A percentile compares a stretch with the other conserved stretches of the same genome.
phyloP scores from a whole-genome alignment of 83 land plant genomes.

The Larix sibirica region DNA sequence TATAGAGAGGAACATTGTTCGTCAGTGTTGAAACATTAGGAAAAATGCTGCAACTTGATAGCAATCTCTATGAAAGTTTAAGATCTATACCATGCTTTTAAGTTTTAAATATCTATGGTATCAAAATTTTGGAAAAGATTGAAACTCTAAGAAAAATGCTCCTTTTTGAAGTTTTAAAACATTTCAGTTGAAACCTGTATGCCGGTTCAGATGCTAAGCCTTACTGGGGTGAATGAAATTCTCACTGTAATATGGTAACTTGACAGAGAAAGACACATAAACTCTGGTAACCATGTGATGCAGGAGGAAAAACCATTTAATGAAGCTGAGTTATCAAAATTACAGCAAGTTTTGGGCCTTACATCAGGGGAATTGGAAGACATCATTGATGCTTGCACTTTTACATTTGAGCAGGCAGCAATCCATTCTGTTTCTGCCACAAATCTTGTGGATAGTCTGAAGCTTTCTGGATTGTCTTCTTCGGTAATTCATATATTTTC shows the following conservation, averaged over 20 bases:
- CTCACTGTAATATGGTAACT: background rate
- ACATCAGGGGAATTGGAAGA: background rate
- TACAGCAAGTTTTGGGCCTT: constrained; percentile 13
- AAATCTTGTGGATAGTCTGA: constrained; percentile 10
- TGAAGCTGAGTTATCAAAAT: constrained; percentile 11
- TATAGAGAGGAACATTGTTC: background rate
- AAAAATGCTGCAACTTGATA: background rate
- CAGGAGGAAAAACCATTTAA: constrained; percentile 19
- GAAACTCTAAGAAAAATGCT: background rate
- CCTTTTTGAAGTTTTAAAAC: background rate
- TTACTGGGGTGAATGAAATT: background rate
- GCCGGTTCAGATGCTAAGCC: constrained; percentile 3
- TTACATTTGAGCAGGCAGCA: constrained; percentile 17
- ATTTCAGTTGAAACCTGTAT: background rate
- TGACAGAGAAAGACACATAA: background rate
- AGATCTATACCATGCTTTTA: background rate
- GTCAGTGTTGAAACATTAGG: background rate
- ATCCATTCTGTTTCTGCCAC: background rate
- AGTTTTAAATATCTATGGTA: background rate
- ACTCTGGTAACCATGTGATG: background rate
- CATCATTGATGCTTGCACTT: constrained; percentile 19
- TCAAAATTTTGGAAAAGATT: background rate
- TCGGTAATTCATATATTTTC: background rate
- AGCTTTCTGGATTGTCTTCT: constrained; percentile 13
- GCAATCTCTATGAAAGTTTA: background rate